Evolutionary conservation across 2,329 filamentous ascomycete genomes (phyloP).

Genomic region (Exophiala sp.): DNA sequence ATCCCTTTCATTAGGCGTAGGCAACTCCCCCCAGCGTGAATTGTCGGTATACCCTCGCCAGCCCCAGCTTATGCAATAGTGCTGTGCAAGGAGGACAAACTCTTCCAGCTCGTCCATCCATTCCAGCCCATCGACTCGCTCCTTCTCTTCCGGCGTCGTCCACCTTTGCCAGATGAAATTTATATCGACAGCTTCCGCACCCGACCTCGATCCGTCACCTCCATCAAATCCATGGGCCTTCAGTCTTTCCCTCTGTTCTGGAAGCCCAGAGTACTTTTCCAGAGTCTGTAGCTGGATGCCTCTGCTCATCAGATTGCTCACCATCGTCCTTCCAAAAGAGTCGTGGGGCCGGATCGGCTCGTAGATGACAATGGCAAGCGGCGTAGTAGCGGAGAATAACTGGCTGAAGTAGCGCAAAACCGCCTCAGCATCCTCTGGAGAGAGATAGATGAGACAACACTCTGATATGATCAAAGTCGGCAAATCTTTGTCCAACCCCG

Average conservation of each 20-base stretch:
- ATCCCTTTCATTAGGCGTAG: conserved; percentile 29
- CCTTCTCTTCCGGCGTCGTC: conserved; percentile 65
- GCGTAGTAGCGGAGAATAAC: conserved; percentile 42
- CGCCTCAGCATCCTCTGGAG: conserved; percentile 55
- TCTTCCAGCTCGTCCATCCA: conserved; percentile 94
- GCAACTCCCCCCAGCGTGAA: conserved; percentile 34
- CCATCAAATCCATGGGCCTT: conserved; percentile 57
- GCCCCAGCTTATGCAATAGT: conserved; percentile 89
- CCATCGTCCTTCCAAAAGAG: conserved; percentile 86
- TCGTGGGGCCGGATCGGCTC: conserved; percentile 82
- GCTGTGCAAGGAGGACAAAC: conserved; percentile 76
- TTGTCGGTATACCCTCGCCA: conserved; percentile 53
- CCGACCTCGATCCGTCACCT: conserved; percentile 30
- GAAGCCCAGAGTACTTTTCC: conserved; percentile 61
- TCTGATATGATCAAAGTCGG: conserved; percentile 88
- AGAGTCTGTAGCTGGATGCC: conserved; percentile 82
- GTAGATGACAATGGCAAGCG: conserved; percentile 66
- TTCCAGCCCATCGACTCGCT: conserved; percentile 70
- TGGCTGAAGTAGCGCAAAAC: conserved; percentile 63
- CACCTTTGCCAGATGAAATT: conserved; percentile 71
- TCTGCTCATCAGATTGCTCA: conserved; percentile 75
- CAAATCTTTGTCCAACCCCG: conserved; percentile 48
- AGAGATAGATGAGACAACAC: conserved; percentile 89
- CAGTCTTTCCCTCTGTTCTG: conserved; percentile 64
- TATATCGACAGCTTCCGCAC: conserved; percentile 53